phyloP scores from a whole-genome alignment of 352 stramenopile genomes.

The Phytophthora agathidicida region DNA sequence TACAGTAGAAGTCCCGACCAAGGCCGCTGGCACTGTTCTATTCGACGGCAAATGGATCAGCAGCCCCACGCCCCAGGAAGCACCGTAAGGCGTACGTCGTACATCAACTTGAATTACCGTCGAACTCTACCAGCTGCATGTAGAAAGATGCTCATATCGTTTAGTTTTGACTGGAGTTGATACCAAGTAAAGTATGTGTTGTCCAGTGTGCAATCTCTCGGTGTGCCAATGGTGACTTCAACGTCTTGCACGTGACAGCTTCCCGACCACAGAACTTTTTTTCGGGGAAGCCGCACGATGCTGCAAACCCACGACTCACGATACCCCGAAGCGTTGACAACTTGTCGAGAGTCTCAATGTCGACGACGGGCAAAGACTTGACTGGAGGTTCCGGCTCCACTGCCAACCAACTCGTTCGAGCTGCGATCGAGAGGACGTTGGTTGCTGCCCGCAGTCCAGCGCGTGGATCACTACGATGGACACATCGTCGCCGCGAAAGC shows the following conservation, averaged over 20 bases:
- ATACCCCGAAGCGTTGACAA: constrained; percentile 11
- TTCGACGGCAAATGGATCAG: constrained; percentile 51
- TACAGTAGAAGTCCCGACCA: constrained; percentile 7
- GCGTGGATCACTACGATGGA: constrained; percentile 19
- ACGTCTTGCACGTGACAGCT: constrained; percentile 1
- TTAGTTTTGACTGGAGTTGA: constrained; percentile 8
- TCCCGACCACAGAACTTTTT: constrained; percentile 13
- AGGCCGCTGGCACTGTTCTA: constrained; percentile 35
- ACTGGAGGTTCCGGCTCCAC: constrained; percentile 2
- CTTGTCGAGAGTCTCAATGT: constrained; percentile 10
- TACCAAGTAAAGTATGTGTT: constrained; percentile 30
- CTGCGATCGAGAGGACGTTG: not conserved
- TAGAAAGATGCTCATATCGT: constrained; percentile 22
- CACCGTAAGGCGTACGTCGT: constrained; percentile 29
- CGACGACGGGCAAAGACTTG: constrained; percentile 10
- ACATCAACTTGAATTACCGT: not conserved
- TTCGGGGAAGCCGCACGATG: constrained; percentile 10
- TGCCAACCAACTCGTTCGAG: not conserved
- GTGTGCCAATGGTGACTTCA: constrained; percentile 14
- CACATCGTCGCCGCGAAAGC: not conserved
- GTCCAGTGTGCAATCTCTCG: constrained; percentile 21
- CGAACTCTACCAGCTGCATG: constrained; percentile 29
- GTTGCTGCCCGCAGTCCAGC: no score
- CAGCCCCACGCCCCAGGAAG: constrained; percentile 23
- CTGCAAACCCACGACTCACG: constrained; percentile 11